Base-by-base conservation (phyloP, 305 asterid species). In the Fraxinus platypoda region DNA sequence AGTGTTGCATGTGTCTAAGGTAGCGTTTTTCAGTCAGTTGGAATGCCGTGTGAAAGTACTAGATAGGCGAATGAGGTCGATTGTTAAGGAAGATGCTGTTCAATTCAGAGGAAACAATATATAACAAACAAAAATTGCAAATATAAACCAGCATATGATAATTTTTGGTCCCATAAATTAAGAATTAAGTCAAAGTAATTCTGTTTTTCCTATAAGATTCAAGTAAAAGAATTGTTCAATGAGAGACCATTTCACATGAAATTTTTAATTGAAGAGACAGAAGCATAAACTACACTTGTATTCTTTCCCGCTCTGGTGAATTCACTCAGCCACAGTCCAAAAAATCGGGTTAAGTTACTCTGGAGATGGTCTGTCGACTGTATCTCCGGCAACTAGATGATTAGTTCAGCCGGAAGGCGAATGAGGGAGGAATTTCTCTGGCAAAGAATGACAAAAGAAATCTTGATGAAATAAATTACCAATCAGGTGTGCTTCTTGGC, bases 401-500 rank as follows among this genome's bases (percentile, higher is more conserved):
- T 68, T 68, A 26, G 21, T 30, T 68, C 9, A 28, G 75, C 75
- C 74, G 19, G 26, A 8, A 64, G 64, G 77, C 71, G 25, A 64
- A 59, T 79, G 75, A 35, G 38, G 31, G 49, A 33, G 25, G 73
- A 72, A 59, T 33, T 77, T 76, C 71, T 54, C 52, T 34, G 64
- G 68, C 75, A 79, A 83, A 78, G 87, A 80, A 83, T 83, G 84
- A 52, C 70, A 54, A 68, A 68, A 26, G 35, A 43, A 80, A 43
- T 68, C 38, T 62, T 23, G 31, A 62, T 8, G 21, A 82, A 80
- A 75, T 81, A 30, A 74, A 80, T 28, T 49, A 77, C 73, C 57
- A 25, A 75, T 66, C 80, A 88, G 62, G 91, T 87, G 46, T 83
- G 90, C 82, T 88, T 88, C 88, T 86, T 88, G 54, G 89, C 82